Base-by-base conservation (phyloP, 1,139 yeast species). In the Kodamaea sp. region DNA sequence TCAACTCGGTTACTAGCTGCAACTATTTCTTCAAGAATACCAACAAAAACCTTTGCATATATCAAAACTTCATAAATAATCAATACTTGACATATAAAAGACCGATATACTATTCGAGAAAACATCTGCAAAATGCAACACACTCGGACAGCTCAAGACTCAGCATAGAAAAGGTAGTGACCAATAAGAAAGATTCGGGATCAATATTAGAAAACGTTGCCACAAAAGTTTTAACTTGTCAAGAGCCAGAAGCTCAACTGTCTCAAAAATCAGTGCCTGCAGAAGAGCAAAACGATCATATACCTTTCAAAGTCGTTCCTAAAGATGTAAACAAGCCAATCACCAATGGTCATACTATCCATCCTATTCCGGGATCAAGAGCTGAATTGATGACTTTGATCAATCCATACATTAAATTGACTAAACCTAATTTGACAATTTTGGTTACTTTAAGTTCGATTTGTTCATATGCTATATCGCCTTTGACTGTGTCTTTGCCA, bases 401-500 rank as follows among this genome's bases (percentile, higher is more conserved):
- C 2, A 71, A 72, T 15, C 84, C 89, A 1, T 89, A 87, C 53
- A 48, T 88, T 12, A 88, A 88, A 47, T 71, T 92, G 20, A 79
- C 96, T 2, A 92, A 92, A 60, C 98, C 99, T 10, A 76, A 89
- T 42, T 71, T 92, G 38, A 87, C 97, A 0, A 78, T 90, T 6
- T 66, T 94, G 34, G 96, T 92, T 5, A 95, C 94, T 53, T 69
- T 92, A 22, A 85, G 96, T 41, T 86, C 96, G 1, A 88, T 92
- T 53, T 88, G 97, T 44, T 84, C 97, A 0, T 92, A 92, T 56
- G 97, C 97, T 0, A 68, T 92, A 27, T 87, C 96, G 0, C 98
- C 98, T 1, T 74, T 75, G 48, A 79, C 90, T 2, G 82, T 81
- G 0, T 79, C 95, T 1, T 61, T 92, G 1, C 68, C 79, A 8